A percentile compares a stretch with the other conserved stretches of the same genome.
Evolutionary conservation across 2,329 filamentous ascomycete genomes (phyloP).

Genomic region (Fusarium papillatum): DNA sequence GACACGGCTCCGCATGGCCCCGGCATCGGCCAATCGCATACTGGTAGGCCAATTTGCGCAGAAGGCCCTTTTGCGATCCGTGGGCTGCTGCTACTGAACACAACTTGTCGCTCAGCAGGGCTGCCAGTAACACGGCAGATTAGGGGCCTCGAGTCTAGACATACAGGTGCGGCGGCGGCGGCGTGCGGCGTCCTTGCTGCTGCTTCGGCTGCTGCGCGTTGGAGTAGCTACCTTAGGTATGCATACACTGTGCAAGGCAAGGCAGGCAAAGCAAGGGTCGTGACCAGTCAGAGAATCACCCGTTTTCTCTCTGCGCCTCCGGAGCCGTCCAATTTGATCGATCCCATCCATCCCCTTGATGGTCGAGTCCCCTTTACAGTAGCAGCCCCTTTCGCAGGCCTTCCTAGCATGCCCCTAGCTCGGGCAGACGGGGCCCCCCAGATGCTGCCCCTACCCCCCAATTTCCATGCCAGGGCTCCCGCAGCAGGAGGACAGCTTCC

Average conservation of each 20-base stretch:
- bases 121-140: conserved; percentile 15
- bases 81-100: conserved; percentile 22
- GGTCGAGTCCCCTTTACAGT: conserved; percentile 4
- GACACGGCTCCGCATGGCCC: conserved; percentile 32
- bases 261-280: background rate
- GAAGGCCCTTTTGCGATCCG: conserved; percentile 28
- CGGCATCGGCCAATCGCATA: conserved; percentile 26
- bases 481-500: conserved; percentile 36
- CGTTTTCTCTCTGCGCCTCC: background rate
- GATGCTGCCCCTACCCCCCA: conserved; percentile 36
- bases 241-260: background rate
- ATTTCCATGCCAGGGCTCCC: conserved; percentile 46
- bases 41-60: conserved; percentile 32
- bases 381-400: conserved; percentile 24
- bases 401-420: conserved; percentile 34
- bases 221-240: background rate
- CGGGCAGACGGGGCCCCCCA: conserved; percentile 32
- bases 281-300: background rate
- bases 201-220: background rate
- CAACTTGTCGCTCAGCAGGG: conserved; percentile 14
- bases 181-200: background rate
- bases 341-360: conserved; percentile 5
- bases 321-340: conserved; percentile 11
- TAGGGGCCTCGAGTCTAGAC: conserved; percentile 4
- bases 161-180: background rate